These are phyloP conservation scores for Aspergillus vadensis DNA, from an alignment of 2,329 filamentous ascomycete species.

Conservation along the genomic window DNA sequence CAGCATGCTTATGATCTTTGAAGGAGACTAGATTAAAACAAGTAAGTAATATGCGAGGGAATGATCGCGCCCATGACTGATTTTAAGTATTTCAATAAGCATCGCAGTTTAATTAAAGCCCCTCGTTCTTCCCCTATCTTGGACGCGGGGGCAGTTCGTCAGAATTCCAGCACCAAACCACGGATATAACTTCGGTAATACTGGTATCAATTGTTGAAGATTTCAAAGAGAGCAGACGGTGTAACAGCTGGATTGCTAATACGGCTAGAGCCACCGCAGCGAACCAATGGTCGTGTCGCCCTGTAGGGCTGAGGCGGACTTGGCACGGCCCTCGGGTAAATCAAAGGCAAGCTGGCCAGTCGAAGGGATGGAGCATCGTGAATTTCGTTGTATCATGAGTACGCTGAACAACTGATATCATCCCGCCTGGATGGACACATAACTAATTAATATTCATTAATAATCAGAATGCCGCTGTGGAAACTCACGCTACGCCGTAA, in stretches of 20 bases:
- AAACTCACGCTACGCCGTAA: background rate
- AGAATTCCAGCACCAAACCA: too few relatives aligned
- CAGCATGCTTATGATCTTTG: background rate
- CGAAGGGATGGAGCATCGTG: too few relatives aligned
- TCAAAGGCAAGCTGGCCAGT: background rate
- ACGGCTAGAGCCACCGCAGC: background rate
- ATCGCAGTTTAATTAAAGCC: too few relatives aligned
- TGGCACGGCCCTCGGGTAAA: conserved; percentile 20
- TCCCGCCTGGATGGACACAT: background rate
- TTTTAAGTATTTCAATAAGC: too few relatives aligned
- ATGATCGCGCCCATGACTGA: too few relatives aligned
- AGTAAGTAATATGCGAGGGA: background rate
- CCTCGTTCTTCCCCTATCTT: too few relatives aligned
- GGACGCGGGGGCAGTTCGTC: too few relatives aligned
- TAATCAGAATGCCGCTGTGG: background rate
- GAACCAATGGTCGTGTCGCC: conserved; percentile 17
- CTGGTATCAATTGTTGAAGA: too few relatives aligned
- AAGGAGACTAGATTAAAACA: too few relatives aligned
- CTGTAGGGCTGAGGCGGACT: conserved; percentile 36
- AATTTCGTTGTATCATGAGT: background rate
- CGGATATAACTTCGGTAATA: too few relatives aligned
- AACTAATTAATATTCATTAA: background rate
- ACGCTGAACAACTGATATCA: background rate
- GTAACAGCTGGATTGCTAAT: background rate
- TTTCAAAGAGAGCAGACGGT: too few relatives aligned